These are phyloP conservation scores for Curvularia sp. DNA, from an alignment of 2,329 filamentous ascomycete genomes.

Conservation along the genomic window DNA sequence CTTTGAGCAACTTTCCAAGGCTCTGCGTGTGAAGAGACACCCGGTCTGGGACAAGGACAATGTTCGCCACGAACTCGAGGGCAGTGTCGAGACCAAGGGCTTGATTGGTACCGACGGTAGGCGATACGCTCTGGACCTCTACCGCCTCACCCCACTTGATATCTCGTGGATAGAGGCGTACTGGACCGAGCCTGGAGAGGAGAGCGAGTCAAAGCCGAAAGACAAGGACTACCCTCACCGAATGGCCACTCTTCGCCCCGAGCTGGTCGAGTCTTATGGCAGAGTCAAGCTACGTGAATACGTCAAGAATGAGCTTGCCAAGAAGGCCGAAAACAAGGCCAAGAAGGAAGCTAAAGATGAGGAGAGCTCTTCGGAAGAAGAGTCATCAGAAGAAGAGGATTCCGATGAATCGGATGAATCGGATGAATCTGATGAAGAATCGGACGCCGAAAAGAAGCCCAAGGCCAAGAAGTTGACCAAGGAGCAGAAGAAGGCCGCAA, in stretches of 20 bases:
- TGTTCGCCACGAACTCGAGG: slow-evolving; percentile 88
- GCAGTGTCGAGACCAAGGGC: slow-evolving; percentile 97
- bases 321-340: slow-evolving; percentile 53
- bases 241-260: slow-evolving; percentile 91
- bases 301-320: slow-evolving; percentile 74
- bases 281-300: slow-evolving; percentile 88
- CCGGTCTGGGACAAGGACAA: slow-evolving; percentile 97
- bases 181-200: slow-evolving; percentile 54
- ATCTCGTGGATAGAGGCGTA: slow-evolving; percentile 87
- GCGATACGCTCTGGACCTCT: slow-evolving; percentile 97
- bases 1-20: slow-evolving; percentile 90
- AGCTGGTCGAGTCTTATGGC: slow-evolving; percentile 86
- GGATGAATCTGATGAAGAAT: slow-evolving; percentile 74
- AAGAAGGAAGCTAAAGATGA: slow-evolving; percentile 50
- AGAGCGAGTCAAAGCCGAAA: slow-evolving; percentile 58
- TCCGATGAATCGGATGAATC: slow-evolving; percentile 45
- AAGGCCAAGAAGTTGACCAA: slow-evolving; percentile 32
- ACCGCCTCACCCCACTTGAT: slow-evolving; percentile 91
- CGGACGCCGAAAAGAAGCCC: slow-evolving; percentile 65
- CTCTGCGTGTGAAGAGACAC: slow-evolving; percentile 91
- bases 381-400: slow-evolving; percentile 29
- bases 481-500: slow-evolving; percentile 28
- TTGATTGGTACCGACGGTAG: slow-evolving; percentile 95
- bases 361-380: slow-evolving; percentile 39
- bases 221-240: slow-evolving; percentile 81